A percentile compares a stretch with the other conserved stretches of the same genome.
Conservation (phyloP, 768 basidiomycete species). For the Trametes meyenii region DNA sequence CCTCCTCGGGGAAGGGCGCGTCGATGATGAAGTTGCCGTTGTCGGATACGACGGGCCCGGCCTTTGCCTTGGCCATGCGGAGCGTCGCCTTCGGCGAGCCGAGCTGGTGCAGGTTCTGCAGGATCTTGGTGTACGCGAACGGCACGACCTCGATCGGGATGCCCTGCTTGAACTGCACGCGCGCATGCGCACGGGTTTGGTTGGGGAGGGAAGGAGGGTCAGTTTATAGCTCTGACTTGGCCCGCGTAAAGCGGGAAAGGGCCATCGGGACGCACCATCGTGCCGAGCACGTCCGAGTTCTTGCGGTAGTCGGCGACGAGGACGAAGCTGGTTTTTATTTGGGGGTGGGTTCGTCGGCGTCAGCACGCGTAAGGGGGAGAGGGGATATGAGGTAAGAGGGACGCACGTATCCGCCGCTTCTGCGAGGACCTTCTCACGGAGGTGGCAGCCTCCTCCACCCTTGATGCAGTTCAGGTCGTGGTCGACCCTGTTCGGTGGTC, state of each 20-base stretch:
- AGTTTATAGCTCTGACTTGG: too few relatives aligned
- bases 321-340: slow-evolving; percentile 59
- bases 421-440: slow-evolving; percentile 96
- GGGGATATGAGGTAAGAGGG: too few relatives aligned
- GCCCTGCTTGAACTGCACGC: slow-evolving; percentile 73
- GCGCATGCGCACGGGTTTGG: too few relatives aligned
- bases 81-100: slow-evolving; percentile 75
- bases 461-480: slow-evolving; percentile 89
- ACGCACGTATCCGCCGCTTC: slow-evolving; percentile 88
- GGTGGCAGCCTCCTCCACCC: slow-evolving; percentile 94
- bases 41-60: slow-evolving; percentile 95
- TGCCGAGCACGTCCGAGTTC: slow-evolving; percentile 80
- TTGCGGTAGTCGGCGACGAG: slow-evolving; percentile 96
- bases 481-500: slow-evolving; percentile 66
- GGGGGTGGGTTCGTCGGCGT: not conserved
- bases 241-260: not conserved
- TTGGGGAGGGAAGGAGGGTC: too few relatives aligned
- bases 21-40: slow-evolving; percentile 99
- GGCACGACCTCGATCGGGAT: slow-evolving; percentile 97
- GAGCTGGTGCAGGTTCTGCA: slow-evolving; percentile 66
- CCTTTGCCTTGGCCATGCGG: slow-evolving; percentile 92
- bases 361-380: not conserved
- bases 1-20: slow-evolving; percentile 78
- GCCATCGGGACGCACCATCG: slow-evolving; percentile 60
- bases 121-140: slow-evolving; percentile 90